Conservation (phyloP, 768 basidiomycete species). For the Rhodocollybia butyracea region DNA sequence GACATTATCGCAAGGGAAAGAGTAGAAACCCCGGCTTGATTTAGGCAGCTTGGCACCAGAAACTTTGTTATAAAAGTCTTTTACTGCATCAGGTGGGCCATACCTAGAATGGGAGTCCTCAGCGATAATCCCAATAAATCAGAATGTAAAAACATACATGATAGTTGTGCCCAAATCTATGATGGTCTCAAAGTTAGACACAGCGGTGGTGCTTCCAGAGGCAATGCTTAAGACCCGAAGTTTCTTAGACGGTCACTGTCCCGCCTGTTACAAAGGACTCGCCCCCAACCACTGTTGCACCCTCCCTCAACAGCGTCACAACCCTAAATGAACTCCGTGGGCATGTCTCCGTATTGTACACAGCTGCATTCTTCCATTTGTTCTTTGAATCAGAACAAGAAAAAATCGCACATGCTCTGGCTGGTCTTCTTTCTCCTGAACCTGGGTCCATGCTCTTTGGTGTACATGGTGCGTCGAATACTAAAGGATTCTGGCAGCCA, state of each 20-base stretch:
- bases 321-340: constrained; percentile 35
- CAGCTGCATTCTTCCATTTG: constrained; percentile 36
- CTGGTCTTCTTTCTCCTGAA: constrained; percentile 21
- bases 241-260: constrained; percentile 25
- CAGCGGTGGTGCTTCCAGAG: too few relatives aligned
- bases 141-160: constrained; percentile 30
- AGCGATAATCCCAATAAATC: too few relatives aligned
- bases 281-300: constrained; percentile 8
- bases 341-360: constrained; percentile 35
- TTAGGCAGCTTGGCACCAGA: constrained; percentile 19
- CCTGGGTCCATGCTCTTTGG: constrained; percentile 29
- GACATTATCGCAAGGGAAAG: constrained; percentile 28
- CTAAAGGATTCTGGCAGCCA: constrained; percentile 11
- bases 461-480: constrained; percentile 15
- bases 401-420: constrained; percentile 21
- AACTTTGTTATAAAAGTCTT: constrained; percentile 23
- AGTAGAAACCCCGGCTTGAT: constrained; percentile 17
- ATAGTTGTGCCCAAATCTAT: constrained; percentile 38
- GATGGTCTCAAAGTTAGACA: constrained; percentile 18
- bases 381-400: constrained; percentile 23
- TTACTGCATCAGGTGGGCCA: constrained; percentile 21
- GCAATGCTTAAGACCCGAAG: constrained; percentile 33
- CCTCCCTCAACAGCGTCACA: constrained; percentile 20
- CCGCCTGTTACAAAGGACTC: constrained; percentile 4
- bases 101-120: too few relatives aligned